Base-by-base conservation (phyloP, 148 eudicot species). In the Polygonum aviculare region DNA sequence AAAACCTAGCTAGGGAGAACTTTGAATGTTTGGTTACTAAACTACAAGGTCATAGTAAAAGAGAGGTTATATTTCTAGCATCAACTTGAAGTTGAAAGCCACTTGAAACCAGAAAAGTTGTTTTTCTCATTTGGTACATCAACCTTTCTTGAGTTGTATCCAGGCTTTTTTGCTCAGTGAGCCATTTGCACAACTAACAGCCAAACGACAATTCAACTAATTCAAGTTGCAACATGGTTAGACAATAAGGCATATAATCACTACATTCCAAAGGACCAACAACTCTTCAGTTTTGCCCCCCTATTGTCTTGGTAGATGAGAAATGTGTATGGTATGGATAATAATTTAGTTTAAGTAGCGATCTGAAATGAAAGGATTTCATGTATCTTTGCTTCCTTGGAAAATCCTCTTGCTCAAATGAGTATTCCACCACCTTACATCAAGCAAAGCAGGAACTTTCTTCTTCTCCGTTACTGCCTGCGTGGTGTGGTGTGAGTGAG, bases 351-450 rank as follows among this genome's bases (percentile, higher is more conserved):
- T 39, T 65, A 35, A 35, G 39, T 52, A 45, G 38, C 10, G 21
- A 12, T 15, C 18, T 35, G 14, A 36, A 60, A 31, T 2, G 31
- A 75, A 50, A 62, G 26, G 35, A 7, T 35, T 36, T 22, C 31
- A 21, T 51, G 48, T 77, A 36, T 50, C 22, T 51, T 70, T 41
- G 48, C 80, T 75, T 77, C 73, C 80, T n/a, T 74, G 75, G 78
- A 62, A 81, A 78, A 54, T 75, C 78, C 77, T 81, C 83, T 81
- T 81, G 80, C 83, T 81, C 83, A 81, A 78, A 78, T 78, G 83
- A 81, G 80, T 78, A 81, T 78, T 78, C 83, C 83, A 75, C 78
- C 52, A 36, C 57, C 19, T 31, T 21, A 12, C 21, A 52, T 4
- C 50, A 31, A 74, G 40, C 44, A 60, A 9, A 5, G 22, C 15